Conservation (phyloP, 2,329 filamentous ascomycete species). For the Pseudophaeomoniella oleicola region DNA sequence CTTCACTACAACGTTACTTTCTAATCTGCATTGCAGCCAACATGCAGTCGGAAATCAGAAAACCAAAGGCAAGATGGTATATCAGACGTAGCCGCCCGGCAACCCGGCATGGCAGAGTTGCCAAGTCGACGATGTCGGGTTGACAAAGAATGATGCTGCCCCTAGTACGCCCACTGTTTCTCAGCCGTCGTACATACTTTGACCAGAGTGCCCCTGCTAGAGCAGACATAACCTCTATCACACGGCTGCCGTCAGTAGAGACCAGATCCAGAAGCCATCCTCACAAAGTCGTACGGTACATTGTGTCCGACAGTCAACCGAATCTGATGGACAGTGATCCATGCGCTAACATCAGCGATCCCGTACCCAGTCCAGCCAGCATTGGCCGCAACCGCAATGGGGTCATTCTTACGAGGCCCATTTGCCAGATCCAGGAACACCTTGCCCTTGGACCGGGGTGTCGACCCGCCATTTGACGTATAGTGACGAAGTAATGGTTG, state of each 20-base stretch:
- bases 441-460: slow-evolving; percentile 33
- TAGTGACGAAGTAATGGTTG: slow-evolving; percentile 65
- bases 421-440: slow-evolving; percentile 72
- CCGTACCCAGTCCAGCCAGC: slow-evolving; percentile 70
- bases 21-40: no score
- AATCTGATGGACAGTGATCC: slow-evolving; percentile 71
- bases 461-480: slow-evolving; percentile 26
- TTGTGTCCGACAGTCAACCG: slow-evolving; percentile 71
- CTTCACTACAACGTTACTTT: no score
- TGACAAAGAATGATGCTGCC: no score
- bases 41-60: no score
- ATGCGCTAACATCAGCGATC: slow-evolving; percentile 64
- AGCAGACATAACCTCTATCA: no score
- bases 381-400: slow-evolving; percentile 53
- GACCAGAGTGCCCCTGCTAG: no score
- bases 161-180: no score
- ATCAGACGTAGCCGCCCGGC: no score
- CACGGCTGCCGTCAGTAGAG: slow-evolving; percentile 31
- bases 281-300: slow-evolving; percentile 75
- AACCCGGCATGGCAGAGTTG: no score
- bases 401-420: slow-evolving; percentile 52
- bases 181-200: no score
- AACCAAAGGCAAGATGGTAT: no score
- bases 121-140: no score
- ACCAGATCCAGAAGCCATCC: slow-evolving; percentile 50